Base-by-base conservation (phyloP, 2,329 filamentous ascomycete species). In the Simplicillium aogashimaense region DNA sequence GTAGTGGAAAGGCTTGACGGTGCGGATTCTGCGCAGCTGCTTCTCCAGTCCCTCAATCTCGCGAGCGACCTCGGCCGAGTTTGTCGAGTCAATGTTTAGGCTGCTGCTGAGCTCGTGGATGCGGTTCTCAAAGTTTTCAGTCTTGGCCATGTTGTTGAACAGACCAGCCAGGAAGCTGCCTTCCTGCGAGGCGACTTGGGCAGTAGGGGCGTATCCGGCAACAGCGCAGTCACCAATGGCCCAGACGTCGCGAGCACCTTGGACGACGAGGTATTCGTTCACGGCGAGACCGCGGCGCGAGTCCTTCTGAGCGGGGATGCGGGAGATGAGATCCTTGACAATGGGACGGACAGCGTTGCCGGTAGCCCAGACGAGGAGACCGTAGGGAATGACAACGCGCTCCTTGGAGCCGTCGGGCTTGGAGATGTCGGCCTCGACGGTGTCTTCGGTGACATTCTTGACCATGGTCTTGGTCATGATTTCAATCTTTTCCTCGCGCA, bases 391-490 rank as follows among this genome's bases (percentile, higher is more conserved):
- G 40, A 74, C 74, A 57, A 95, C 77, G 30, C 78, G 65, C 51
- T 81, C 72, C 72, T 95, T 95, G 67, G 78, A 77, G 59, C 92
- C 92, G 52, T 94, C 86, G 14, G 89, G 81, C 39, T 78, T 76
- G 41, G 78, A 82, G 38, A 80, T 78, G 63, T 95, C 86, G 49
- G 90, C 92, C 69, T 97, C 87, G 56, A 98, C 90, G 58, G 78
- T 82, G 66, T 85, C 94, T 55, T 92, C 83, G 28, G 87, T 94
- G 44, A 98, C 92, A 46, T 84, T 89, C 76, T 97, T 97, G 61
- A 98, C 92, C 82, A 95, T 94, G 50, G 92, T 97, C 78, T 97
- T 97, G 54, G 92, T 94, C 65, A 86, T 84, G 67, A 98, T 95
- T 53, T 86, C 82, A 59, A 98, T 98, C 59, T 88, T 89, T 67